These are phyloP conservation scores for Podospora comata DNA, from an alignment of 495 filamentous ascomycete genomes.

Conservation along the genomic window DNA sequence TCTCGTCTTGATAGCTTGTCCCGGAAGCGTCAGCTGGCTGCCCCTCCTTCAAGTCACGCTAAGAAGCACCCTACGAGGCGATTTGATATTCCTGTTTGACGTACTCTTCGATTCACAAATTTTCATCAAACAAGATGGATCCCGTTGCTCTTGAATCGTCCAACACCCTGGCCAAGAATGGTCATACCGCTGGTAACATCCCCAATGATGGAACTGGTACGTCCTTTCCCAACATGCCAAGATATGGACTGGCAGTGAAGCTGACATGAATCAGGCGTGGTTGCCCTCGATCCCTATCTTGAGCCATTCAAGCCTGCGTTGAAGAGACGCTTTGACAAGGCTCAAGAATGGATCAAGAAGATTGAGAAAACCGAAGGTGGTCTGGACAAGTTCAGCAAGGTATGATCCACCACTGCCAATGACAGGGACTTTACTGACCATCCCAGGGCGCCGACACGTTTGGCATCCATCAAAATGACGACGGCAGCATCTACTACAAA, in stretches of 20 bases:
- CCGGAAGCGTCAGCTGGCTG: not conserved
- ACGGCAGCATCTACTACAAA: conserved; percentile 83
- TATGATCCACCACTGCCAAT: conserved; percentile 27
- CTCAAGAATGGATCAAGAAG: conserved; percentile 82
- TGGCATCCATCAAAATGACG: conserved; percentile 72
- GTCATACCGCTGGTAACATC: conserved; percentile 34
- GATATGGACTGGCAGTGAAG: conserved; percentile 16
- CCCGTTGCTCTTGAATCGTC: conserved; percentile 38
- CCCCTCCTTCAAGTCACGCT: not conserved
- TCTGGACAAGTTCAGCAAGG: conserved; percentile 86
- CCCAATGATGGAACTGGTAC: conserved; percentile 50
- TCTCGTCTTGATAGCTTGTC: not conserved
- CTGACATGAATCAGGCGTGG: conserved; percentile 59
- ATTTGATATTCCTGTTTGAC: not conserved
- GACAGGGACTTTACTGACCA: conserved; percentile 14
- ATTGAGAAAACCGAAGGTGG: conserved; percentile 84
- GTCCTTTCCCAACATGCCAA: conserved; percentile 3
- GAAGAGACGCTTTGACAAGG: conserved; percentile 70
- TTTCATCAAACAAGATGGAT: conserved; percentile 29
- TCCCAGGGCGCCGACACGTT: conserved; percentile 76
- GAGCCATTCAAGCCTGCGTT: conserved; percentile 77
- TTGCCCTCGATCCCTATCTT: conserved; percentile 87
- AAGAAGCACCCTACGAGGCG: not conserved
- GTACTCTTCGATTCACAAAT: conserved; percentile 32
- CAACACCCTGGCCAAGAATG: conserved; percentile 34